phyloP scores from a whole-genome alignment of 352 stramenopile species.

The Globisporangium paroecandrum region DNA sequence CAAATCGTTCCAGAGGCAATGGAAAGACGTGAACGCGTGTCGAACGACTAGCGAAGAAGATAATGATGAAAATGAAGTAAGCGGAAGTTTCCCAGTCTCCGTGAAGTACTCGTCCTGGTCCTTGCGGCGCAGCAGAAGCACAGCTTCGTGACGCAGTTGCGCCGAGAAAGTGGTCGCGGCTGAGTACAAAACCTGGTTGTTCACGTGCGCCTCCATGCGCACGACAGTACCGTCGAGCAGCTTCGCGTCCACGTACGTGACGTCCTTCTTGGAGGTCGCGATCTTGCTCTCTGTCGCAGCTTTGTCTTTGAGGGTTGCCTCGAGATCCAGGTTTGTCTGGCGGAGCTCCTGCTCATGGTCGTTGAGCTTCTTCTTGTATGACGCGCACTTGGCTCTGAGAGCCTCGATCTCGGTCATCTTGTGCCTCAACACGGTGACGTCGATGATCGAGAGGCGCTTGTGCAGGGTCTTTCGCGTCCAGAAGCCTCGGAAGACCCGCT shows the following conservation, averaged over 20 bases:
- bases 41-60: not conserved
- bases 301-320: conserved; percentile 18
- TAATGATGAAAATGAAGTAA: not conserved
- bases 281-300: conserved; percentile 17
- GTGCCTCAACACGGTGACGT: conserved; percentile 13
- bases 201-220: conserved; percentile 26
- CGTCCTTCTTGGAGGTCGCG: not conserved
- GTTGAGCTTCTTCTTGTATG: conserved; percentile 25
- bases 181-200: conserved; percentile 26
- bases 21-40: conserved; percentile 36
- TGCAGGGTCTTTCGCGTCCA: conserved; percentile 29
- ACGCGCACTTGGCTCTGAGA: conserved; percentile 18
- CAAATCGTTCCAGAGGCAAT: conserved; percentile 44
- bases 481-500: conserved; percentile 44
- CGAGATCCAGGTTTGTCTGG: conserved; percentile 21
- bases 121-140: conserved; percentile 21
- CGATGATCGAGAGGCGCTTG: conserved; percentile 8
- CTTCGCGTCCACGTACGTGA: conserved; percentile 22
- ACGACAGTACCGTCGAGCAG: conserved; percentile 27
- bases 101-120: conserved; percentile 18
- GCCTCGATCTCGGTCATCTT: conserved; percentile 23
- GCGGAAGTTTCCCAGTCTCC: not conserved
- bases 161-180: conserved; percentile 27
- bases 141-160: conserved; percentile 23
- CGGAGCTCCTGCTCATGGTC: conserved; percentile 16